phyloP scores from a whole-genome alignment of 129 eudicot species.

The sunflower (Helianthus annuus) region DNA sequence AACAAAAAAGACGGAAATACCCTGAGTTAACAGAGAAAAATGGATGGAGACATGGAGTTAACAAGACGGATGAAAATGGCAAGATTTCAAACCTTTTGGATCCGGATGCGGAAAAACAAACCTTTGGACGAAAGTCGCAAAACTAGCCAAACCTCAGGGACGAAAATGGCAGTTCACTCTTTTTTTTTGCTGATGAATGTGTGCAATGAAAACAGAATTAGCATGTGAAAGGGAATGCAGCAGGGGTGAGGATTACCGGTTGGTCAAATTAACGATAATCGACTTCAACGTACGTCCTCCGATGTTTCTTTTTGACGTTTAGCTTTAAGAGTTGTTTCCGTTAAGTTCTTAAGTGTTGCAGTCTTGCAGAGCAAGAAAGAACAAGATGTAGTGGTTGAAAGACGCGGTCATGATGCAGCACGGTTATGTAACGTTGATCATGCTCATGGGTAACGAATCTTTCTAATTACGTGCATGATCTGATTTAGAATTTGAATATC shows the following conservation, averaged over 20 bases:
- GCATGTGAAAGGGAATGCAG: conserved; percentile 99
- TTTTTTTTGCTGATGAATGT: background rate
- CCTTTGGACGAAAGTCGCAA: too few relatives aligned
- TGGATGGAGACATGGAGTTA: too few relatives aligned
- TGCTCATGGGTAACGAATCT: conserved; percentile 71
- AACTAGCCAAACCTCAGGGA: too few relatives aligned
- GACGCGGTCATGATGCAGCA: conserved; percentile 77
- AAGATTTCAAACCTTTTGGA: too few relatives aligned
- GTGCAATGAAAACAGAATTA: conserved; percentile 44
- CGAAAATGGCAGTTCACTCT: background rate
- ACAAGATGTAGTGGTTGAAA: conserved; percentile 77
- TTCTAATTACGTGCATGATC: background rate
- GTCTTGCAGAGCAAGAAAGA: conserved; percentile 64
- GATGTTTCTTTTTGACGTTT: background rate
- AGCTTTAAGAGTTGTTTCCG: background rate
- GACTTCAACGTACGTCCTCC: conserved; percentile 65
- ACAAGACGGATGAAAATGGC: too few relatives aligned
- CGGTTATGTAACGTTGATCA: too few relatives aligned
- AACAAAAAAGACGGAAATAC: too few relatives aligned
- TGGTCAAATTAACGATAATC: background rate
- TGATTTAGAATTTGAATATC: background rate
- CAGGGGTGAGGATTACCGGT: conserved; percentile 59
- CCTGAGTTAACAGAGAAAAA: too few relatives aligned
- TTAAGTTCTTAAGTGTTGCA: conserved; percentile 16
- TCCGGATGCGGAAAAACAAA: too few relatives aligned